phyloP scores from a whole-genome alignment of 192 early-diverging fungal species.

The Podila clonocystis region DNA sequence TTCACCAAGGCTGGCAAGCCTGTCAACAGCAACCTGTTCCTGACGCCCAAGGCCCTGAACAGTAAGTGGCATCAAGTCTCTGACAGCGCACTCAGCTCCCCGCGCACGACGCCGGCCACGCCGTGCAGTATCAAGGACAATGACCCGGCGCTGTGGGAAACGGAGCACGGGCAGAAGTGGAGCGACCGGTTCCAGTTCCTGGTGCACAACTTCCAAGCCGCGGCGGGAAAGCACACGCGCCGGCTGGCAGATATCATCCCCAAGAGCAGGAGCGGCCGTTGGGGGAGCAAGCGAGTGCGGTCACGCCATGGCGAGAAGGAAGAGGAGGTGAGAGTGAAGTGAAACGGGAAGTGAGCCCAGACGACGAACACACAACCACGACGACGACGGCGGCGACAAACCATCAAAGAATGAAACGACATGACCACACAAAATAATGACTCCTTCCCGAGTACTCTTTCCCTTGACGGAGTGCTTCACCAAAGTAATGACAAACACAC shows the following conservation, averaged over 20 bases:
- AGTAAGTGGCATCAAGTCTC: background rate
- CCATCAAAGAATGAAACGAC: background rate
- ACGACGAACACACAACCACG: background rate
- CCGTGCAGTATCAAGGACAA: slow-evolving; percentile 14
- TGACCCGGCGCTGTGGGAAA: slow-evolving; percentile 26
- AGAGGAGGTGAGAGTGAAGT: background rate
- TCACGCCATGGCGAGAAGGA: background rate
- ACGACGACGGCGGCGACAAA: background rate
- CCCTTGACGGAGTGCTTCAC: background rate
- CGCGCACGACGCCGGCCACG: background rate
- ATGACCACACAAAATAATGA: slow-evolving; percentile 2
- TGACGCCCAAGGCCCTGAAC: background rate
- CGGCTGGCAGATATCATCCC: slow-evolving; percentile 26
- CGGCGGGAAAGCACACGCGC: slow-evolving; percentile 23
- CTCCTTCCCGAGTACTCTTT: background rate
- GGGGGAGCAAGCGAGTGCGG: slow-evolving; percentile 12
- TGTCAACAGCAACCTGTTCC: background rate
- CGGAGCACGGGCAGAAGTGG: slow-evolving; percentile 32
- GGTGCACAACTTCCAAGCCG: slow-evolving; percentile 30
- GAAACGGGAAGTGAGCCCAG: background rate
- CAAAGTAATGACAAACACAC: background rate
- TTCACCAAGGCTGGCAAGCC: background rate
- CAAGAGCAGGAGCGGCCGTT: slow-evolving; percentile 16
- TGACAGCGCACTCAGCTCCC: background rate
- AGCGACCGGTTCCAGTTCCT: slow-evolving; percentile 39